A percentile compares a stretch with the other conserved stretches of the same genome.
These are phyloP conservation scores for Ampelocalamus luodianensis DNA, from an alignment of 176 grass and related monocot genomes.

Conservation along the genomic window DNA sequence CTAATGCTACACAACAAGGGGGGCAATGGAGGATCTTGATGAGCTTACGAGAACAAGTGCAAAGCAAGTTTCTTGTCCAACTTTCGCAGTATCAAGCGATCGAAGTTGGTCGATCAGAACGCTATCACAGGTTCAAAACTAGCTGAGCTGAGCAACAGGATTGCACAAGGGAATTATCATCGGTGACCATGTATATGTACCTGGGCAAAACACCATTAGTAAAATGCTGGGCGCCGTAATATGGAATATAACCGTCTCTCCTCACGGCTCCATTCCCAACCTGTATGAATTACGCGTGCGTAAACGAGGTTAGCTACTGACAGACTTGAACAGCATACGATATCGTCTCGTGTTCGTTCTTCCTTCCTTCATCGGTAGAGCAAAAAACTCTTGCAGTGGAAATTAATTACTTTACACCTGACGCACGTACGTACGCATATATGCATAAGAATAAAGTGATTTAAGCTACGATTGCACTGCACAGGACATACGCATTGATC, in stretches of 20 bases:
- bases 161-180: too few species aligned
- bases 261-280: constrained; percentile 35
- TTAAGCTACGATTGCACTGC: not conserved
- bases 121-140: not conserved
- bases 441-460: not conserved
- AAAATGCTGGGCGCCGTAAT: constrained; percentile 34
- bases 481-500: not conserved
- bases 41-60: not conserved
- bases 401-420: not conserved
- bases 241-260: not conserved
- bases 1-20: not conserved
- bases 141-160: not conserved
- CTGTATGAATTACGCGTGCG: constrained; percentile 1
- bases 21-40: too few species aligned
- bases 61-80: not conserved
- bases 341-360: too few species aligned
- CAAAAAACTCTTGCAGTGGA: not conserved
- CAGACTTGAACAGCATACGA: too few species aligned
- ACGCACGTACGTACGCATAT: not conserved
- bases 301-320: too few species aligned
- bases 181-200: not conserved
- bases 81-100: not conserved
- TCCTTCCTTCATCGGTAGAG: too few species aligned
- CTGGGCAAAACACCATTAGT: constrained; percentile 17
- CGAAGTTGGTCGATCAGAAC: not conserved